Percentiles rank a stretch among this genome's conserved stretches.
Conservation (phyloP, 495 filamentous ascomycete genomes). For the Trichoderma reesei region DNA sequence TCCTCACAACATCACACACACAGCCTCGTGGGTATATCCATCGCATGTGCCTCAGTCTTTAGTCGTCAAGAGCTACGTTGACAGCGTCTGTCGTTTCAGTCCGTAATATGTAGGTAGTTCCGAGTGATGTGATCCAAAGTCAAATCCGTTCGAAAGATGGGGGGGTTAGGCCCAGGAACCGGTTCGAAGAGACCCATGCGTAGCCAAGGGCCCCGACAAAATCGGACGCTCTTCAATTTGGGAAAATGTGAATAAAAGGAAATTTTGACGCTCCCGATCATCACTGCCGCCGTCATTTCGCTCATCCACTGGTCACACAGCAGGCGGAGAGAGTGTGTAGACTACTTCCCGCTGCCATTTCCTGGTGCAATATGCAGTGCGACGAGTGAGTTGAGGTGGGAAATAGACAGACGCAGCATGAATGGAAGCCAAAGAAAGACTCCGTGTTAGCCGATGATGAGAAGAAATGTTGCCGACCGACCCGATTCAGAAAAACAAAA, state of each 20-base stretch:
- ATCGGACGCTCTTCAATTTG: constrained; percentile 9
- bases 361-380: not conserved
- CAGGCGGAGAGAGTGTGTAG: not conserved
- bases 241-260: not conserved
- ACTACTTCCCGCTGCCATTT: not conserved
- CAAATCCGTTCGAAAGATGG: constrained; percentile 3
- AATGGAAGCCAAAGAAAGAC: constrained; percentile 4
- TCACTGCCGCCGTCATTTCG: not conserved
- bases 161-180: constrained; percentile 3
- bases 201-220: not conserved
- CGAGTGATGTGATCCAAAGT: constrained; percentile 9
- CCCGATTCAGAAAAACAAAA: not conserved
- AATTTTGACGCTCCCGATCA: not conserved
- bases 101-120: constrained; percentile 7
- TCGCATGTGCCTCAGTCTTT: constrained; percentile 10
- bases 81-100: constrained; percentile 1
- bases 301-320: not conserved
- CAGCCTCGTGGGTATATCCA: constrained; percentile 12
- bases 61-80: constrained; percentile 10
- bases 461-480: constrained; percentile 8
- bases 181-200: constrained; percentile 4
- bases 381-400: not conserved
- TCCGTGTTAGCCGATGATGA: constrained; percentile 6
- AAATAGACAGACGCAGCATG: not conserved
- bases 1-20: constrained; percentile 9